Base-by-base conservation (phyloP, 371 early-diverging fungal genomes). In the Nematocida sp. region DNA sequence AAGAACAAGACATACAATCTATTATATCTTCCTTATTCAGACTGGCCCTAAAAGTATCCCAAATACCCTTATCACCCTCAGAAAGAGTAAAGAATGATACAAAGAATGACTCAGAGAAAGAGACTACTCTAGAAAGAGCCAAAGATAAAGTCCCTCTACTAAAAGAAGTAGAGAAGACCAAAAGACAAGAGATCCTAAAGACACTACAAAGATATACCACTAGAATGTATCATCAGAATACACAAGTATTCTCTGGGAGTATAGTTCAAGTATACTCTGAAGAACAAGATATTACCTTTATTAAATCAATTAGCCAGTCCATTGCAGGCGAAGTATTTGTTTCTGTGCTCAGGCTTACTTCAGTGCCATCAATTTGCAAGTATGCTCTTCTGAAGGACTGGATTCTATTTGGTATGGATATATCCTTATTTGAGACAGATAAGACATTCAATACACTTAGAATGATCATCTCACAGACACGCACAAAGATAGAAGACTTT, bases 401-500 rank as follows among this genome's bases (percentile, higher is more conserved):
- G 74, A 1, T 46, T 19, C 25, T 11, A 1, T 48, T 31, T 23
- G 7, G 23, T 15, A 7, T 9, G 5, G n/a, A 19, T 9, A 7
- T 15, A 17, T 3, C 3, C 17, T 19, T 29, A 9, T 41, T 65
- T 29, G 52, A 52, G 23, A 38, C 35, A 15, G 5, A 40, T 4
- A 32, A 70, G 11, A 37, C 41, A 15, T 38, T 62, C 34, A 35
- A n/a, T 2, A 34, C 29, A 7, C 31, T 70, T 38, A 13, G 37
- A 19, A 61, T 32, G 17, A 27, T 70, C 48, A 23, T 70, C 15
- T 3, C 38, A 4, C 74, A 70, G 61, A 23, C 31, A 17, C 46
- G 52, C 25, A 57, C n/a, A 7, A 62, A 49, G 27, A 58, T 40
- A 35, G 55, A 70, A 60, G 32, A 47, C 46, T 60, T 25, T 9